These are phyloP conservation scores for Stenogyne calaminthoides DNA, from an alignment of 305 asterid genomes.

Conservation along the genomic window DNA sequence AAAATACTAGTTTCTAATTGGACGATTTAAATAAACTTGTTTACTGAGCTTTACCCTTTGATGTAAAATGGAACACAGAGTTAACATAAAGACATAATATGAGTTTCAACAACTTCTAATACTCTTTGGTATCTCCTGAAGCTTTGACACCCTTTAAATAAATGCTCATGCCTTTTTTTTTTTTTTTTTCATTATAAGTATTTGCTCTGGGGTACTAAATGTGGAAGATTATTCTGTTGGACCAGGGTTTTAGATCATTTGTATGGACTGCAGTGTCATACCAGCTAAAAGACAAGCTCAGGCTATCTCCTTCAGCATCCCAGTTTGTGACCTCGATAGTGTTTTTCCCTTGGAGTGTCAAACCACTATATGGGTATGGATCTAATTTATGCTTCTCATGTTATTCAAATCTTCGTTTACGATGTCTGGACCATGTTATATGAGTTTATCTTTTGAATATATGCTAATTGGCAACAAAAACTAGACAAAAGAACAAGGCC, in stretches of 20 bases:
- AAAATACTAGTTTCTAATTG: constrained; percentile 13
- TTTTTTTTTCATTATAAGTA: constrained; percentile 17
- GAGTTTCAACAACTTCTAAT: neutral
- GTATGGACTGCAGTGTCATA: constrained; percentile 98
- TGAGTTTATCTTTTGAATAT: constrained; percentile 1
- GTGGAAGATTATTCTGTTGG: constrained; percentile 32
- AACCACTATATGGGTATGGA: constrained; percentile 84
- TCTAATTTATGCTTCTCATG: constrained; percentile 22
- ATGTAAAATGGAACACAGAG: neutral
- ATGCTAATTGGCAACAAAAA: neutral
- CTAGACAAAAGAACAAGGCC: neutral
- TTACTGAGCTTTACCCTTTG: neutral
- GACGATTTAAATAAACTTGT: neutral
- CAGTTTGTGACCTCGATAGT: constrained; percentile 88
- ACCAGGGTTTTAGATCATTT: constrained; percentile 96
- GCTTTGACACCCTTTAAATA: neutral
- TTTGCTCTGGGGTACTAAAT: constrained; percentile 22
- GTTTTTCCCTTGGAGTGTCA: constrained; percentile 94
- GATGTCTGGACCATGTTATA: constrained; percentile 16
- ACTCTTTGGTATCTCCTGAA: constrained; percentile 13
- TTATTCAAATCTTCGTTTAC: constrained; percentile 7
- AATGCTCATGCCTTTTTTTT: constrained; percentile 7
- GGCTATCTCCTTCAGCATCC: constrained; percentile 88
- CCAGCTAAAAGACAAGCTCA: constrained; percentile 85
- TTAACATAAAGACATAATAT: neutral